Conservation (phyloP, 1,284 basidiomycete species). For the Moesziomyces sp. region DNA sequence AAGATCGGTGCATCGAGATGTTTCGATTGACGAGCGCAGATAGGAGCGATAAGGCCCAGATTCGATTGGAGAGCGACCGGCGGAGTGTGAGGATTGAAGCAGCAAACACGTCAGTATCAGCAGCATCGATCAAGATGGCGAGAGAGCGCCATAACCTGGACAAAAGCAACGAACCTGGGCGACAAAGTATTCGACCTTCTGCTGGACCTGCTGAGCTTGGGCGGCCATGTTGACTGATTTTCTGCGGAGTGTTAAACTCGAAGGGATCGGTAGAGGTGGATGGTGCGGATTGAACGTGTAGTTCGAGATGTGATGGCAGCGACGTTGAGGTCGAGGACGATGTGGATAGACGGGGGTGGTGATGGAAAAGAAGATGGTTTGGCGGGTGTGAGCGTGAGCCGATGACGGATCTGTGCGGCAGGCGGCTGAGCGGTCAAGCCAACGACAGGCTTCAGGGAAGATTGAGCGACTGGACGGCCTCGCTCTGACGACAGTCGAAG, state of each 20-base stretch:
- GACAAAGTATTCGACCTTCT: constrained; percentile 66
- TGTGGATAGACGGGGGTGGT: constrained; percentile 2
- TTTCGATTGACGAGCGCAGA: neutral
- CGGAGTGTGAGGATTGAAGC: no score
- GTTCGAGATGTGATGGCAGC: neutral
- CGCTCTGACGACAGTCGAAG: neutral
- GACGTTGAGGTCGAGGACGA: constrained; percentile 15
- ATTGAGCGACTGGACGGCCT: neutral
- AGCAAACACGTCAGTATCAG: constrained; percentile 3
- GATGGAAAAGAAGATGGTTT: neutral
- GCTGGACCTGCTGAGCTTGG: constrained; percentile 61
- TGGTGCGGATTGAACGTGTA: neutral
- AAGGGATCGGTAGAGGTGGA: neutral
- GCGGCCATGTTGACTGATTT: constrained; percentile 53
- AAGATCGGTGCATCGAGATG: neutral
- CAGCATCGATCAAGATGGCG: neutral
- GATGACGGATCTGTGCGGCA: neutral
- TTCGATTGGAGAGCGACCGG: no score
- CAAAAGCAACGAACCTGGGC: constrained; percentile 56
- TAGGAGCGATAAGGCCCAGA: no score
- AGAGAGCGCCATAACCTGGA: no score
- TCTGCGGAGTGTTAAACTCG: constrained; percentile 10
- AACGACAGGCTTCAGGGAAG: neutral
- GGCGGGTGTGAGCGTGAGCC: neutral
- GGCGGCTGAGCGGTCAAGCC: no score